Percentiles rank a stretch among this genome's conserved stretches.
These are phyloP conservation scores for Pichia eremophila DNA, from an alignment of 805 yeast genomes.

Conservation along the genomic window DNA sequence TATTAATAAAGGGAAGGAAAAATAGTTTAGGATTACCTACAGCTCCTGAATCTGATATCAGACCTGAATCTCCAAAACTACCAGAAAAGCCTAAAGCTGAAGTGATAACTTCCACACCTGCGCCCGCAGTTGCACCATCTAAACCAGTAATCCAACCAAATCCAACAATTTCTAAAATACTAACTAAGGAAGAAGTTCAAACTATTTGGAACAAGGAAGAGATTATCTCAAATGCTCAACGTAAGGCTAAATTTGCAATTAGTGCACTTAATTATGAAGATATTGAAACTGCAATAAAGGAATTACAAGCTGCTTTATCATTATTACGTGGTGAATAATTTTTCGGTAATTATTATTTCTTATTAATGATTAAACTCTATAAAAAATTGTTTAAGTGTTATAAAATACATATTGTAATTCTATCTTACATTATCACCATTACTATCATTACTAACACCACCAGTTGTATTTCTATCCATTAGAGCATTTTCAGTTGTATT, in stretches of 20 bases:
- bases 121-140: neutral
- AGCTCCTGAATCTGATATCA: slow-evolving; percentile 12
- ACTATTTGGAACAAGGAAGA: slow-evolving; percentile 47
- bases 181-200: slow-evolving; percentile 32
- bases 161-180: slow-evolving; percentile 1
- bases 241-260: slow-evolving; percentile 64
- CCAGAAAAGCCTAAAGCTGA: neutral
- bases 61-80: slow-evolving; percentile 1
- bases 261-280: slow-evolving; percentile 77
- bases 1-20: slow-evolving; percentile 24
- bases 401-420: too few relatives aligned
- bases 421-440: too few relatives aligned
- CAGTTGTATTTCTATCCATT: too few relatives aligned
- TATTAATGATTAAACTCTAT: too few relatives aligned
- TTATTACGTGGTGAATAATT: slow-evolving; percentile 24
- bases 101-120: neutral
- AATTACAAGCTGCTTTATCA: slow-evolving; percentile 45
- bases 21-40: slow-evolving; percentile 22
- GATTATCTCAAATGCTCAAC: slow-evolving; percentile 51
- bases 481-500: too few relatives aligned
- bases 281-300: slow-evolving; percentile 54
- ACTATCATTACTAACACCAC: too few relatives aligned
- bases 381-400: too few relatives aligned
- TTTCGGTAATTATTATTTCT: too few relatives aligned
- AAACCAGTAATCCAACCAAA: neutral